A percentile compares a stretch with the other conserved stretches of the same genome.
Evolutionary conservation across 352 stramenopile genomes (phyloP).

Genomic region (Thraustochytrium sp.): DNA sequence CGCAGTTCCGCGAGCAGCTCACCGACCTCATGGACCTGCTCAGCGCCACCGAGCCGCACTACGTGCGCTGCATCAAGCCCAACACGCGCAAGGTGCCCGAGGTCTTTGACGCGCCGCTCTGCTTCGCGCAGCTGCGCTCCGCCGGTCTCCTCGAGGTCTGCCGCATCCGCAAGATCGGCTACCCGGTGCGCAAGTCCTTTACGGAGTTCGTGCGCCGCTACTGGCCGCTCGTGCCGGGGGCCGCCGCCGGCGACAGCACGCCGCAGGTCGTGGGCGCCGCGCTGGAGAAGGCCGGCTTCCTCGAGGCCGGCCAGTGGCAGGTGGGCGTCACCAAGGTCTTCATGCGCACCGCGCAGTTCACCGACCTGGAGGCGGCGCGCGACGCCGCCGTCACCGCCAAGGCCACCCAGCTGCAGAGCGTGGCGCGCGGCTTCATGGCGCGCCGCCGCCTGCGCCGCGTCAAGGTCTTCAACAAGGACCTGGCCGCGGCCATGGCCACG

Average conservation of each 20-base stretch:
- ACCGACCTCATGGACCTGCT: slow-evolving; percentile 84
- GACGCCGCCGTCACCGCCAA: slow-evolving; percentile 16
- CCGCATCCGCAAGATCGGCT: slow-evolving; percentile 92
- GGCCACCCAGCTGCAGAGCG: background rate
- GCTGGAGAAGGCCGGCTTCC: slow-evolving; percentile 13
- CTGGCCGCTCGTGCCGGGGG: background rate
- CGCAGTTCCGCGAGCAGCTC: slow-evolving; percentile 86
- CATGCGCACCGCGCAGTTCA: background rate
- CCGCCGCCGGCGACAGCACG: background rate
- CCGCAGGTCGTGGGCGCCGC: background rate
- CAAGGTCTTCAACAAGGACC: background rate
- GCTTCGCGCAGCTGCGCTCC: slow-evolving; percentile 93
- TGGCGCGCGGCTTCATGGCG: slow-evolving; percentile 35
- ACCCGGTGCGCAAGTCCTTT: slow-evolving; percentile 91
- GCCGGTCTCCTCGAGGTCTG: slow-evolving; percentile 97
- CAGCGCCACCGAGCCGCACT: slow-evolving; percentile 87
- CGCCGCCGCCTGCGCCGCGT: slow-evolving; percentile 8
- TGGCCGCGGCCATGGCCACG: background rate
- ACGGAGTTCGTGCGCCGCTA: slow-evolving; percentile 49
- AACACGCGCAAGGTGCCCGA: slow-evolving; percentile 88
- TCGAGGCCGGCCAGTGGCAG: slow-evolving; percentile 15
- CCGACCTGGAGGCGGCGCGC: slow-evolving; percentile 44
- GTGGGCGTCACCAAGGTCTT: slow-evolving; percentile 43
- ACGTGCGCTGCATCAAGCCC: slow-evolving; percentile 95
- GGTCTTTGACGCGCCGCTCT: slow-evolving; percentile 75